Conservation (phyloP, 805 yeast genomes). For the Schwanniomyces occidentalis region DNA sequence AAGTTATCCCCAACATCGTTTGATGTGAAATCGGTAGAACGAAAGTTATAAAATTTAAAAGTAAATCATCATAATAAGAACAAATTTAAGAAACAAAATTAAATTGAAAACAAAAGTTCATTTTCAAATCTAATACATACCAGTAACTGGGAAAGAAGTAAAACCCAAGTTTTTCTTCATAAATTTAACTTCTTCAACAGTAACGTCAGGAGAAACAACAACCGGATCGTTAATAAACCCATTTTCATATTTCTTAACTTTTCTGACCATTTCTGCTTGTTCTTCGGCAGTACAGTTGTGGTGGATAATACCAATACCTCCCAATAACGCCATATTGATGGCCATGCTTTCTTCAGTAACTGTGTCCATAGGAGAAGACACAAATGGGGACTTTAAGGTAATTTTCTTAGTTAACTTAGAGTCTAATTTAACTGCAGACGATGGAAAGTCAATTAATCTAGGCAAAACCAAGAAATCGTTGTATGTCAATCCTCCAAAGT, state of each 20-base stretch:
- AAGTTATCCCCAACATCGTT: constrained; percentile 92
- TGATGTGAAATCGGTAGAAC: constrained; percentile 97
- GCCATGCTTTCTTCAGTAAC: constrained; percentile 98
- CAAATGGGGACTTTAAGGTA: constrained; percentile 88
- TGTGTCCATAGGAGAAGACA: constrained; percentile 99
- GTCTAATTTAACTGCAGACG: constrained; percentile 74
- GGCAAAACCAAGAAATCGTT: constrained; percentile 95
- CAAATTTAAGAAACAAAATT: constrained; percentile 4
- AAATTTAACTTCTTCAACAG: constrained; percentile 78
- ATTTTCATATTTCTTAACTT: constrained; percentile 95
- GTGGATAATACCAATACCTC: constrained; percentile 98
- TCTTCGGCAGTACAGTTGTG: constrained; percentile 96
- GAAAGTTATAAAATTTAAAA: constrained; percentile 76
- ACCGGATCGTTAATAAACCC: constrained; percentile 93
- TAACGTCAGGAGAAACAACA: constrained; percentile 71
- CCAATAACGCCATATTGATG: constrained; percentile 95
- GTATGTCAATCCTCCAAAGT: constrained; percentile 95
- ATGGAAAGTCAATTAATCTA: constrained; percentile 88
- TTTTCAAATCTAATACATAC: constrained; percentile 86
- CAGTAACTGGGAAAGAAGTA: constrained; percentile 98
- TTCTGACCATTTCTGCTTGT: constrained; percentile 97
- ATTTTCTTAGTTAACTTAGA: constrained; percentile 89
- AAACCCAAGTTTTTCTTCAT: constrained; percentile 79
- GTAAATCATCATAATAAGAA: constrained; percentile 53
- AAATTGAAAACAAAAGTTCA: no score